Percentiles rank a stretch among this genome's conserved stretches.
These are phyloP conservation scores for Aureobasidium pullulans DNA, from an alignment of 2,329 filamentous ascomycete genomes.

Conservation along the genomic window DNA sequence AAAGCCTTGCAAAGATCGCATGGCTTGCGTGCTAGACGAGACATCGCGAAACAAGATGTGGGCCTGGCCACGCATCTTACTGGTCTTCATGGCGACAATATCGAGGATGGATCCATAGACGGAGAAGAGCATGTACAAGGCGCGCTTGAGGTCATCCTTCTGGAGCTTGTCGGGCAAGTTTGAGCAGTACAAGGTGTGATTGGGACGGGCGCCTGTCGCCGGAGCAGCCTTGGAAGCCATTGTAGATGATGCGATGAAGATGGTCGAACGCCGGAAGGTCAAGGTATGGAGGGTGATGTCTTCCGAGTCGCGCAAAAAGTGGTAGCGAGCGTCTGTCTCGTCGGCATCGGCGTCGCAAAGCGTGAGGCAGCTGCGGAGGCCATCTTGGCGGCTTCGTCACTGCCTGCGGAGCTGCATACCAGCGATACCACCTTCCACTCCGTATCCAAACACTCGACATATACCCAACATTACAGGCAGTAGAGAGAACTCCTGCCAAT, in stretches of 20 bases:
- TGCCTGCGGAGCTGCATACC: background rate
- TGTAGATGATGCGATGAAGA: background rate
- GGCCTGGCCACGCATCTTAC: constrained; percentile 91
- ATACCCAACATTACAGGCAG: constrained; percentile 53
- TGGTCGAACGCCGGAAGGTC: background rate
- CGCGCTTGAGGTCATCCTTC: constrained; percentile 78
- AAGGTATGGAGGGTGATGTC: background rate
- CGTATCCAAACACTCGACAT: background rate
- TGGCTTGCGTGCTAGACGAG: constrained; percentile 85
- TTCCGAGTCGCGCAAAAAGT: no score
- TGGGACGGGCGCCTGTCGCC: constrained; percentile 4
- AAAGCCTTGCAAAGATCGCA: constrained; percentile 80
- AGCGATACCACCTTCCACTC: background rate
- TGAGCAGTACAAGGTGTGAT: constrained; percentile 69
- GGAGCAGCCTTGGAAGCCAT: constrained; percentile 7
- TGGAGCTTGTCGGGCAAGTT: constrained; percentile 87
- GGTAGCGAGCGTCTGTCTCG: no score
- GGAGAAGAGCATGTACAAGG: constrained; percentile 87
- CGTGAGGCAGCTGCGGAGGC: no score
- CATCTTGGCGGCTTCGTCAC: constrained; percentile 1
- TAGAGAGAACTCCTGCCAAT: constrained; percentile 91
- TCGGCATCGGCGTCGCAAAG: no score
- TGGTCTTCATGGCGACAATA: constrained; percentile 79
- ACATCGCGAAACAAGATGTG: constrained; percentile 87
- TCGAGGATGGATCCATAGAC: constrained; percentile 91